A percentile compares a stretch with the other conserved stretches of the same genome.
Evolutionary conservation across 1,284 basidiomycete species (phyloP).

Genomic region (Taiwanofungus camphoratus): DNA sequence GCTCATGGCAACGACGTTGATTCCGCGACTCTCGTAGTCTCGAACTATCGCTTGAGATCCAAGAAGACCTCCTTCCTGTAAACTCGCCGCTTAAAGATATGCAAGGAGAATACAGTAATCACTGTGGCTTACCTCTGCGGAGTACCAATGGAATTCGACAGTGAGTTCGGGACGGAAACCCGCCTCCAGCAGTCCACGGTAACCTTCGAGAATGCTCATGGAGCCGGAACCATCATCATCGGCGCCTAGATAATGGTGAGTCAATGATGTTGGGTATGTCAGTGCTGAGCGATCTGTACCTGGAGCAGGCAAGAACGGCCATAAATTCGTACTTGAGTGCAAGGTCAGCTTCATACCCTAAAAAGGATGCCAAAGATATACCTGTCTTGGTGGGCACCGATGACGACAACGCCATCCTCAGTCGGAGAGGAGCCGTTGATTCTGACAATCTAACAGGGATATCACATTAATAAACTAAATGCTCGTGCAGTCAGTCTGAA

Average conservation of each 20-base stretch:
- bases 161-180: conserved; percentile 74
- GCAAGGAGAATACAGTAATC: conserved; percentile 6
- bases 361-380: conserved; percentile 22
- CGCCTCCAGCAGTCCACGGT: conserved; percentile 76
- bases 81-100: conserved; percentile 1
- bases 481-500: conserved; percentile 2
- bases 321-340: conserved; percentile 65
- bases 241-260: conserved; percentile 36
- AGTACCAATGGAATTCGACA: conserved; percentile 96
- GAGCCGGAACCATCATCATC: conserved; percentile 93
- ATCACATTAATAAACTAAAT: conserved; percentile 12
- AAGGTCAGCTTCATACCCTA: conserved; percentile 9
- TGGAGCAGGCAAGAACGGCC: conserved; percentile 86
- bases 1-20: conserved; percentile 84
- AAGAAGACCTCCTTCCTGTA: conserved; percentile 87
- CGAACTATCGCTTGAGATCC: conserved; percentile 90
- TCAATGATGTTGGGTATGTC: conserved; percentile 1
- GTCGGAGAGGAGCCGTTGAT: conserved; percentile 62
- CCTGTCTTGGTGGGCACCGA: conserved; percentile 92
- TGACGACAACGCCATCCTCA: conserved; percentile 58
- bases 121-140: conserved; percentile 74
- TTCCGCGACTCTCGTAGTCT: conserved; percentile 59
- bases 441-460: conserved; percentile 52
- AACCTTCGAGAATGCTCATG: conserved; percentile 88
- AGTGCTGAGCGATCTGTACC: conserved; percentile 37